Evolutionary conservation across 2,329 filamentous ascomycete genomes (phyloP).

Genomic region (Aspergillus thermomutatus): DNA sequence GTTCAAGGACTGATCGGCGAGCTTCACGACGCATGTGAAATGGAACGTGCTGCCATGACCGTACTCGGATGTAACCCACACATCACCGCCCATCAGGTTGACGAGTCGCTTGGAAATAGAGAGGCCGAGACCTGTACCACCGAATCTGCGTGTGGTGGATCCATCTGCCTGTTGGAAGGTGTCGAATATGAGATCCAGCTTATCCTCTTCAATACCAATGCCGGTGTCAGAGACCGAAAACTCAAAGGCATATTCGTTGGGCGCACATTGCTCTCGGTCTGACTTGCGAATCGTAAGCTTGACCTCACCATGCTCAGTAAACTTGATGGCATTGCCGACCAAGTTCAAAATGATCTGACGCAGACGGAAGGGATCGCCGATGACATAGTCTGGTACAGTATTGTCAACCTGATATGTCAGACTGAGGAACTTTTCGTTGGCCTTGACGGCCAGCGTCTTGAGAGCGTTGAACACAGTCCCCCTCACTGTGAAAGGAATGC

Average conservation of each 20-base stretch:
- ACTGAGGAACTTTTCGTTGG: conserved; percentile 91
- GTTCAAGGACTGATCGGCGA: conserved; percentile 73
- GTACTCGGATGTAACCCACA: conserved; percentile 92
- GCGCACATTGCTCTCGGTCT: conserved; percentile 60
- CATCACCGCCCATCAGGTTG: conserved; percentile 91
- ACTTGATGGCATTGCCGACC: conserved; percentile 98
- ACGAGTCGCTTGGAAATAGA: conserved; percentile 95
- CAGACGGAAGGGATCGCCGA: conserved; percentile 93
- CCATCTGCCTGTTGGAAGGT: conserved; percentile 98
- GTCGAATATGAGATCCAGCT: conserved; percentile 95
- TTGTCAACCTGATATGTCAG: conserved; percentile 91
- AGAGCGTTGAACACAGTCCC: conserved; percentile 96
- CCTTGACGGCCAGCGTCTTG: conserved; percentile 94
- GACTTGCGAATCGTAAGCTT: conserved; percentile 84
- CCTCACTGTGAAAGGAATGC: conserved; percentile 91
- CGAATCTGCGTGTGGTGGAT: conserved; percentile 93
- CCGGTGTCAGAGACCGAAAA: conserved; percentile 95
- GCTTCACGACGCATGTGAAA: conserved; percentile 88
- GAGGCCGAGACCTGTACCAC: conserved; percentile 86
- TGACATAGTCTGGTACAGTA: conserved; percentile 89
- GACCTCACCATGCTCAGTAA: conserved; percentile 94
- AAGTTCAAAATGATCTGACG: conserved; percentile 96
- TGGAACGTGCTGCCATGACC: conserved; percentile 91
- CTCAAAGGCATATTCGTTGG: conserved; percentile 86
- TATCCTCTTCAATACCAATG: conserved; percentile 93